Percentiles rank a stretch among this genome's conserved stretches.
Conservation (phyloP, 352 stramenopile genomes). For the Pythium utonaiense region DNA sequence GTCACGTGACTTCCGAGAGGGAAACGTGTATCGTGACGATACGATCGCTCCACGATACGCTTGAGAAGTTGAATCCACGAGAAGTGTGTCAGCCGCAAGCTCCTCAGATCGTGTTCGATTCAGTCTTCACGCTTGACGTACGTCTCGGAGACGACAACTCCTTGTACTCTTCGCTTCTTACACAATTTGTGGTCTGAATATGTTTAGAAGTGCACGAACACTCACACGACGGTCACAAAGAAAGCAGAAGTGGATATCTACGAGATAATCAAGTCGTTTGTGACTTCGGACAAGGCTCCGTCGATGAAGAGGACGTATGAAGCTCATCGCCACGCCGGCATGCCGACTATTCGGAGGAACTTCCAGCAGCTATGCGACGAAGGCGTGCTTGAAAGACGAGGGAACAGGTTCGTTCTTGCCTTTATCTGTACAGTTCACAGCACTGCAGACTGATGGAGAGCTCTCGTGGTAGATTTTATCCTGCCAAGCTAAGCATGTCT, state of each 20-base stretch:
- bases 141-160: not conserved
- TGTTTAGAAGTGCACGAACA: not conserved
- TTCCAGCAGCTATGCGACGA: conserved; percentile 24
- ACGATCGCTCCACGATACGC: conserved; percentile 12
- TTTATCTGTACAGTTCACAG: too few species aligned
- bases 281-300: conserved; percentile 1
- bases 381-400: conserved; percentile 16
- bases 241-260: conserved; percentile 6
- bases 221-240: not conserved
- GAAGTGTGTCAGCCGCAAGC: not conserved
- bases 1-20: conserved; percentile 4
- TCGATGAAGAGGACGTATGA: conserved; percentile 19
- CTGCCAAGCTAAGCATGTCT: not conserved
- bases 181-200: not conserved
- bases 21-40: conserved; percentile 9
- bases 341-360: conserved; percentile 1
- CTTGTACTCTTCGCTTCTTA: not conserved
- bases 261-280: conserved; percentile 22
- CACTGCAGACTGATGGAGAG: too few species aligned
- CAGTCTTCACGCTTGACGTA: conserved; percentile 16
- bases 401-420: conserved; percentile 4
- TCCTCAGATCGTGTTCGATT: conserved; percentile 12
- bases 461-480: not conserved
- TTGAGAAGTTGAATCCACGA: not conserved
- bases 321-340: not conserved